These are phyloP conservation scores for Lumnitzera littorea DNA, from an alignment of 345 rosid species.

Conservation along the genomic window DNA sequence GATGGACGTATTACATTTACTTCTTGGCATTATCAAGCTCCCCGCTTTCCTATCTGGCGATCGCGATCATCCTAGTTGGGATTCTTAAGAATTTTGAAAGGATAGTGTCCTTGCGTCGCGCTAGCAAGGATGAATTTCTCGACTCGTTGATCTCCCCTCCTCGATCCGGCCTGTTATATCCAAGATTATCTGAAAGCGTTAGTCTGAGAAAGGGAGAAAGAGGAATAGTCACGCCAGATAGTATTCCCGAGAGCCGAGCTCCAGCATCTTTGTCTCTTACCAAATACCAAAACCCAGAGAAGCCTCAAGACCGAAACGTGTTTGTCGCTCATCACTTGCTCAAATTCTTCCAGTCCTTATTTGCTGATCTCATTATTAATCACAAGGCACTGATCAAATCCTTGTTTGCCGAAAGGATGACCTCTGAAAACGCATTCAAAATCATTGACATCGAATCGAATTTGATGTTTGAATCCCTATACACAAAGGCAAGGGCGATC, in stretches of 20 bases:
- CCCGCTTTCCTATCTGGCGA: constrained; percentile 9
- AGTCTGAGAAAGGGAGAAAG: constrained; percentile 3
- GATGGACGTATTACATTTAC: constrained; percentile 25
- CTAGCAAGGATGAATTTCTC: constrained; percentile 26
- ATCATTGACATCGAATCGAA: constrained; percentile 34
- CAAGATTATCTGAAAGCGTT: constrained; percentile 10
- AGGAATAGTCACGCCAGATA: neutral
- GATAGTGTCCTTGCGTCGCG: constrained; percentile 26
- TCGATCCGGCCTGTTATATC: constrained; percentile 21
- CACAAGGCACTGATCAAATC: constrained; percentile 6
- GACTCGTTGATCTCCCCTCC: constrained; percentile 17
- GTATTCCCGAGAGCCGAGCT: neutral
- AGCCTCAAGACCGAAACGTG: neutral
- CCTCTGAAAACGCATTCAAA: constrained; percentile 17
- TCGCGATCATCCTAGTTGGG: constrained; percentile 27
- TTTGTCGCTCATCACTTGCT: constrained; percentile 16
- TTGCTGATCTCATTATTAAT: constrained; percentile 28
- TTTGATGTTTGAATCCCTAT: constrained; percentile 34
- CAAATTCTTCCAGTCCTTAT: constrained; percentile 27
- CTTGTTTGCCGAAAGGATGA: neutral
- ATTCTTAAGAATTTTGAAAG: constrained; percentile 34
- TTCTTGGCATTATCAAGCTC: constrained; percentile 15
- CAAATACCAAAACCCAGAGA: neutral
- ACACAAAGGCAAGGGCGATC: constrained; percentile 35
- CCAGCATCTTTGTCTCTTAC: neutral